Conservation (phyloP, 257 asterid species). For the Nicotiana tomentosiformis region DNA sequence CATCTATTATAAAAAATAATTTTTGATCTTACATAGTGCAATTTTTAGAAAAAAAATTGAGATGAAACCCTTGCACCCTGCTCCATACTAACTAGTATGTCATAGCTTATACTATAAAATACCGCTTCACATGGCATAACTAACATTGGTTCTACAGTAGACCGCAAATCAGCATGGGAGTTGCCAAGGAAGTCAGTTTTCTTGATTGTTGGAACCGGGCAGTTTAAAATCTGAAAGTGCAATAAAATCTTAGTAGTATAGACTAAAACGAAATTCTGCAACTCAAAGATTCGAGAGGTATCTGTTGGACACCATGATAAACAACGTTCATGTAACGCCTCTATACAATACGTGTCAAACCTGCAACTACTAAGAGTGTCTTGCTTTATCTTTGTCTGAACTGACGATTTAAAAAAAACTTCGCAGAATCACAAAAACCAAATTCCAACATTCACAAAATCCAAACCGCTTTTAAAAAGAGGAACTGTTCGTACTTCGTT, state of each 20-base stretch:
- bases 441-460: slow-evolving; percentile 23
- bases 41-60: too few relatives aligned
- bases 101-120: too few relatives aligned
- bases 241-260: too few relatives aligned
- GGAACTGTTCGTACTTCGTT: slow-evolving; percentile 21
- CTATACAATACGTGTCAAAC: not conserved
- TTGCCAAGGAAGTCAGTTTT: not conserved
- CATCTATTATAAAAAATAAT: too few relatives aligned
- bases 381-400: not conserved
- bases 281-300: not conserved
- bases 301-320: not conserved
- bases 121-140: not conserved
- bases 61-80: too few relatives aligned
- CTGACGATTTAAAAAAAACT: not conserved
- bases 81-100: too few relatives aligned
- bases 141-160: not conserved
- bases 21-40: fast-evolving
- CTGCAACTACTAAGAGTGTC: not conserved
- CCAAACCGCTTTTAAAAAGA: slow-evolving; percentile 15
- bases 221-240: too few relatives aligned
- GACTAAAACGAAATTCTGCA: too few relatives aligned
- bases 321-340: too few relatives aligned
- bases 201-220: not conserved
- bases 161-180: not conserved
- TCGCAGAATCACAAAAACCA: too few relatives aligned